These are phyloP conservation scores for Plectranthus barbatus DNA, from an alignment of 257 asterid species.

Conservation along the genomic window DNA sequence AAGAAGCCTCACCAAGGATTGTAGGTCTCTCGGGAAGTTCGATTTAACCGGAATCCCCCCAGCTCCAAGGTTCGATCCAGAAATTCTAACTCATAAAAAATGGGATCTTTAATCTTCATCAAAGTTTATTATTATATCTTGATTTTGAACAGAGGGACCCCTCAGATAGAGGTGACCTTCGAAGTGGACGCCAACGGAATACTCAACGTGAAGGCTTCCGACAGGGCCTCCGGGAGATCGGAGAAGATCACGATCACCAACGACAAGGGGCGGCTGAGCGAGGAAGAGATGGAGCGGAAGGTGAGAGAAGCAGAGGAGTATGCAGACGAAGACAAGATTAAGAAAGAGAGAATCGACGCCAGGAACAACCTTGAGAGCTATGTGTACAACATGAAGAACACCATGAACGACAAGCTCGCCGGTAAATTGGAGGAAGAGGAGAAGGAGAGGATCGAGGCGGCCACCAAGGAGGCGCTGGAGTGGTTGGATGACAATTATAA, in stretches of 20 bases:
- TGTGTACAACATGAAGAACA: constrained; percentile 77
- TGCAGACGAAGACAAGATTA: constrained; percentile 86
- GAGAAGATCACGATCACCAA: constrained; percentile 90
- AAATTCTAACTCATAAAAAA: neutral
- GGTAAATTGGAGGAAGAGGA: constrained; percentile 63
- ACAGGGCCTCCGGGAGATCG: constrained; percentile 72
- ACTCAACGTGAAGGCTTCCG: constrained; percentile 76
- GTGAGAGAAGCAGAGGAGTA: constrained; percentile 82
- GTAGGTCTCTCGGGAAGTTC: constrained; percentile 73
- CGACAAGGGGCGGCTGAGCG: constrained; percentile 79
- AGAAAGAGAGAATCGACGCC: constrained; percentile 71
- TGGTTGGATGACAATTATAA: constrained; percentile 78
- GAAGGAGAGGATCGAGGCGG: constrained; percentile 68
- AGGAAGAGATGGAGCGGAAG: constrained; percentile 86
- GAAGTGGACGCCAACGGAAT: constrained; percentile 83
- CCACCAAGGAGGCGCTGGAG: constrained; percentile 68
- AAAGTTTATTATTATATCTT: neutral
- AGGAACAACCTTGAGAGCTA: constrained; percentile 70
- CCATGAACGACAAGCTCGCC: constrained; percentile 66
- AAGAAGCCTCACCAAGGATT: constrained; percentile 75
- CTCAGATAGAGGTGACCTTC: constrained; percentile 82
- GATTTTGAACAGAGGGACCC: constrained; percentile 53
- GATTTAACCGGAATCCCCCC: constrained; percentile 74
- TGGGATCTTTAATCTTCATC: too few relatives aligned
- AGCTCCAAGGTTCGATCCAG: constrained; percentile 54